Percentiles rank a stretch among this genome's conserved stretches.
These are phyloP conservation scores for Alternaria metachromatica DNA, from an alignment of 2,329 filamentous ascomycete species.

Conservation along the genomic window DNA sequence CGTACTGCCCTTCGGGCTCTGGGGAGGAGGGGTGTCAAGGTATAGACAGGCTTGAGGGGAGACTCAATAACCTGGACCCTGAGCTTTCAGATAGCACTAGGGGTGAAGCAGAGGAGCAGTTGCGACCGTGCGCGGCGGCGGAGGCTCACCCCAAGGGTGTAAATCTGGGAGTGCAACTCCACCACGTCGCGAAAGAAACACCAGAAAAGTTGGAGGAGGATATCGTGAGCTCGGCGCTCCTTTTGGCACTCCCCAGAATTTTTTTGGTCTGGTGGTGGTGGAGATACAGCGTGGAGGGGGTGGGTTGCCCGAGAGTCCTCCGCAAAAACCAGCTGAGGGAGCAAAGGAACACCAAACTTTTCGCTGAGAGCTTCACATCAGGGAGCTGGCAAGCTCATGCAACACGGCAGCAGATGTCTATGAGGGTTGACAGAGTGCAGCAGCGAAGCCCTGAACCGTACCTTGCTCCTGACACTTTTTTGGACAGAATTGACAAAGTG, in stretches of 20 bases:
- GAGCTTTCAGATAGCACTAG: not conserved
- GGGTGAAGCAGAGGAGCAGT: not conserved
- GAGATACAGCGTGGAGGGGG: not conserved
- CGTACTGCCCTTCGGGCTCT: not conserved
- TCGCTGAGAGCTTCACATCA: not conserved
- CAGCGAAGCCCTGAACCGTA: not conserved
- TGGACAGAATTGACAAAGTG: not conserved
- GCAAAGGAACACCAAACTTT: not conserved
- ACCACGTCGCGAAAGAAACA: not conserved
- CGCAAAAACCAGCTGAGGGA: not conserved
- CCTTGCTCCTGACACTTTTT: not conserved
- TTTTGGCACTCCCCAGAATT: not conserved
- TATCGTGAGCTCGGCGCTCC: not conserved
- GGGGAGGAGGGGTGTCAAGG: not conserved
- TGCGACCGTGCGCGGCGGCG: not conserved
- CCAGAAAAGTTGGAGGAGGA: not conserved
- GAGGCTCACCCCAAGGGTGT: not conserved
- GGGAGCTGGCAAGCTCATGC: not conserved
- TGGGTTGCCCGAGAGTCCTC: not conserved
- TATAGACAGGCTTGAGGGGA: not conserved
- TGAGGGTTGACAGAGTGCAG: not conserved
- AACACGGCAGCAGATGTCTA: not conserved
- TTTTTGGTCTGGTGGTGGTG: conserved; percentile 6
- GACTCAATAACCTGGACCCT: not conserved
- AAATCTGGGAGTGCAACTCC: not conserved